Evolutionary conservation across 2,329 filamentous ascomycete genomes (phyloP), one percentile per base, ranked within the genome.

Genomic region (Monosporascus sp.): DNA sequence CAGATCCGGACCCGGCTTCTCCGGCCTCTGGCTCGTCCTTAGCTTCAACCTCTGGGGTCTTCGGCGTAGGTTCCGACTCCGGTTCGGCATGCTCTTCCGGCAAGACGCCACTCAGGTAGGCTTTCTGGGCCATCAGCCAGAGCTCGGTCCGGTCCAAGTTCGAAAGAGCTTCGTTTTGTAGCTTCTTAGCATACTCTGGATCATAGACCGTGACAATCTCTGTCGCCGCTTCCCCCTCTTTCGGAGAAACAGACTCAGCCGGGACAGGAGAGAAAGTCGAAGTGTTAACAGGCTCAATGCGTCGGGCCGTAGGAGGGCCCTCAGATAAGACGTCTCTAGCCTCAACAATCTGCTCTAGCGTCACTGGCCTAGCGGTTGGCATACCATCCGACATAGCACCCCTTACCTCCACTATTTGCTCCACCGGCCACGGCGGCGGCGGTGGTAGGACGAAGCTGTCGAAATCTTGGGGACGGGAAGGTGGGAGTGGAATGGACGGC

Each of bases 71-170:
- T 36, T 71, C 71, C 14, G 71, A 62, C 41, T 73, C 69, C 8
- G 62, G 52, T 26, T 66, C 65, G 38, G 59, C 61, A 9, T 76
- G 70, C 24, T 78, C 74, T 44, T 83, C 76, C 55, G 83, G 73
- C 53, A 83, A 80, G 3, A 92, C 76, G 22, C 85, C 85, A 44
- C 85, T 79, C 53, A 93, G 80, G 62, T 95, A 94, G 16, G 84
- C 79, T 53, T 85, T 85, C 69, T 97, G 93, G 7, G 91, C 88
- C 62, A 85, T 76, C 31, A 97, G 81, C 93, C 93, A 97, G 45
- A 90, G 72, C 63, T 89, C 87, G 5, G 93, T 97, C 57, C 91
- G 85, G 69, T 94, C 90, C 50, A 94, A 74, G 64, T 92, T 90
- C n/a, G 81, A 83, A 20, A 86, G 75, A 7, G 89, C 85, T 44